Conservation (phyloP, 2,329 filamentous ascomycete genomes). For the Orbilia javanica region DNA sequence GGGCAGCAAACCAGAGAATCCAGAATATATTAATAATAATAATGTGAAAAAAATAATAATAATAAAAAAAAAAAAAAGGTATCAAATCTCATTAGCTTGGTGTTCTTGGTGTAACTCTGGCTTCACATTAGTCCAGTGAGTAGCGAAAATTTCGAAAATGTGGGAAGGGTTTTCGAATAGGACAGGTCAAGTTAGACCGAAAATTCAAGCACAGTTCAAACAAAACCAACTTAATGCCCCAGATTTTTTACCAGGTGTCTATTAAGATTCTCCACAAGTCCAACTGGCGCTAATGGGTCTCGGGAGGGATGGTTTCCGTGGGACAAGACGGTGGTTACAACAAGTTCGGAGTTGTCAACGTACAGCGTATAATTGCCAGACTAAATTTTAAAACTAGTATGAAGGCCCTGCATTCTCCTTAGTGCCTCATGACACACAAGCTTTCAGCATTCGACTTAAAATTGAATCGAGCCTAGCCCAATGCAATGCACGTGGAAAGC, state of each 20-base stretch:
- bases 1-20: not conserved
- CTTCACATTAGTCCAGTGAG: not conserved
- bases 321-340: not conserved
- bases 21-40: no score
- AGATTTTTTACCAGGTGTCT: not conserved
- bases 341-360: not conserved
- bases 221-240: conserved; percentile 8
- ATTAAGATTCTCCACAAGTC: not conserved
- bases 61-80: no score
- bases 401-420: conserved; percentile 10
- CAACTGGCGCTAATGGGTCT: conserved; percentile 16
- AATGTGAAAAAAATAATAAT: no score
- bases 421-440: conserved; percentile 34
- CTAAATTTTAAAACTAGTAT: conserved; percentile 30
- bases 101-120: not conserved
- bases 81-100: not conserved
- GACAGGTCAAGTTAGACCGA: not conserved
- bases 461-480: not conserved
- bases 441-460: not conserved
- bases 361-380: not conserved
- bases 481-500: conserved; percentile 31
- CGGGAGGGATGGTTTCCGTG: conserved; percentile 26
- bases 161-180: not conserved
- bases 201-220: not conserved
- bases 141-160: no score